phyloP scores from a whole-genome alignment of 2,329 filamentous ascomycete species.

The Penicillium griseofulvum region DNA sequence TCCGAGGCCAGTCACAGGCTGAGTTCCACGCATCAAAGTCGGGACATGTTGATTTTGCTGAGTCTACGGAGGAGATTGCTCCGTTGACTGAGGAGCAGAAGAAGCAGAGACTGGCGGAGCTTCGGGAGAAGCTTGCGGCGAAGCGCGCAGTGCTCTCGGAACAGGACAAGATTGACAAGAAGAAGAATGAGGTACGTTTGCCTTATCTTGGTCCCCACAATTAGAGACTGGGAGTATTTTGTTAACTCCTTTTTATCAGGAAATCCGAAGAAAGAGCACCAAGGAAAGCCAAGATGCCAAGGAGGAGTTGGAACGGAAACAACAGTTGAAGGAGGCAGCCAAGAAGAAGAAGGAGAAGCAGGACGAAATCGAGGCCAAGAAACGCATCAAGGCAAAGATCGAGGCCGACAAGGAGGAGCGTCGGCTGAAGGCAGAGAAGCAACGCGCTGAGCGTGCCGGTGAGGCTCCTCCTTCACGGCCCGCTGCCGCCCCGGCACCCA shows the following conservation, averaged over 20 bases:
- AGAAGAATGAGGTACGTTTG: slow-evolving; percentile 71
- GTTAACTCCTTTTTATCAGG: slow-evolving; percentile 32
- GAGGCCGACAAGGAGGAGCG: slow-evolving; percentile 91
- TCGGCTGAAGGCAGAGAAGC: slow-evolving; percentile 76
- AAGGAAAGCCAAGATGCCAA: slow-evolving; percentile 85
- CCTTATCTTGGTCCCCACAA: not conserved
- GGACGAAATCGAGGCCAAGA: slow-evolving; percentile 81
- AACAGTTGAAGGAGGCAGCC: slow-evolving; percentile 87
- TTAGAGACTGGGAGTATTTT: not conserved
- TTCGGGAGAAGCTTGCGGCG: slow-evolving; percentile 67
- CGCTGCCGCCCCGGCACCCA: slow-evolving; percentile 43
- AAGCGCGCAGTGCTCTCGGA: slow-evolving; percentile 69
- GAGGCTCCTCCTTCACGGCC: slow-evolving; percentile 52
- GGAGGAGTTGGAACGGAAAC: slow-evolving; percentile 82
- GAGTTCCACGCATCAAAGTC: slow-evolving; percentile 91
- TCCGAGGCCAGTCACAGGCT: slow-evolving; percentile 75
- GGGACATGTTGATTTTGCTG: slow-evolving; percentile 85
- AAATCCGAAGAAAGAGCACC: slow-evolving; percentile 80
- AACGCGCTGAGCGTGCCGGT: slow-evolving; percentile 85
- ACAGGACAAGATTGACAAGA: slow-evolving; percentile 75
- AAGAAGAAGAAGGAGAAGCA: slow-evolving; percentile 84
- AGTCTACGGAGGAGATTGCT: slow-evolving; percentile 88
- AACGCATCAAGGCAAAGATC: slow-evolving; percentile 87
- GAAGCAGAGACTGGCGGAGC: slow-evolving; percentile 70
- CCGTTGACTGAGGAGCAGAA: slow-evolving; percentile 92